These are phyloP conservation scores for Mesotaenium endlicherianum DNA, from an alignment of 139 green algal species.

Conservation along the genomic window DNA sequence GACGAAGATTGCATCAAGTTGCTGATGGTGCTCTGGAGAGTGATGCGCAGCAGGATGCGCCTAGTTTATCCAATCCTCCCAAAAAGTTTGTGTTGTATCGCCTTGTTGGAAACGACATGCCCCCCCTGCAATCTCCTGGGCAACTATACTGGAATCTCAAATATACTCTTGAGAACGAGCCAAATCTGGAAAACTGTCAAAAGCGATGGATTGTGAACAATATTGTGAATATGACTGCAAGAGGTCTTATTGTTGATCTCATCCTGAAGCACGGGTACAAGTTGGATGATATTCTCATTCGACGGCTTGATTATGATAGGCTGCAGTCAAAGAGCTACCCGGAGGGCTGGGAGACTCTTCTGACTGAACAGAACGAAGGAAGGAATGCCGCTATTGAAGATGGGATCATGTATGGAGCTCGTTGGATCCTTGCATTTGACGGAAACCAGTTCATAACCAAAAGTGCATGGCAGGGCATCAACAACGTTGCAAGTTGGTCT, in stretches of 20 bases:
- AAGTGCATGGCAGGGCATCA: neutral
- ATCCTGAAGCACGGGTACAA: slow-evolving; percentile 10
- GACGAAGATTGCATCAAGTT: too few species aligned
- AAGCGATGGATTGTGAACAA: slow-evolving; percentile 20
- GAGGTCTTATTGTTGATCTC: neutral
- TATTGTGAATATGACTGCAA: slow-evolving; percentile 3
- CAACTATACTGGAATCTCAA: slow-evolving; percentile 11
- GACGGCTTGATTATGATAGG: too few species aligned
- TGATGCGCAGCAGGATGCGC: too few species aligned
- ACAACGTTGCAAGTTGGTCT: neutral
- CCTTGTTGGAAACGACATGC: slow-evolving; percentile 24
- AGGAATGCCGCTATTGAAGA: slow-evolving; percentile 5
- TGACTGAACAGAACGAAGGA: slow-evolving; percentile 22
- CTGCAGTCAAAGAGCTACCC: too few species aligned
- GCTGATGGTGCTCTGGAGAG: too few species aligned
- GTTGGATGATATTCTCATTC: neutral
- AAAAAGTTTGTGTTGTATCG: neutral
- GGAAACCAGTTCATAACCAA: slow-evolving; percentile 32
- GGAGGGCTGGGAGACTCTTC: too few species aligned
- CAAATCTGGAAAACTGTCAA: neutral
- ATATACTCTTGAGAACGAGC: slow-evolving; percentile 2
- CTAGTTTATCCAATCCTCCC: too few species aligned
- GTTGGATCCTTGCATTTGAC: slow-evolving; percentile 29
- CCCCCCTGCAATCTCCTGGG: neutral
- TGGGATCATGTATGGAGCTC: neutral